A percentile compares a stretch with the other conserved stretches of the same genome.
These are phyloP conservation scores for Diaporthe sp. DNA, from an alignment of 2,329 filamentous ascomycete genomes.

Conservation along the genomic window DNA sequence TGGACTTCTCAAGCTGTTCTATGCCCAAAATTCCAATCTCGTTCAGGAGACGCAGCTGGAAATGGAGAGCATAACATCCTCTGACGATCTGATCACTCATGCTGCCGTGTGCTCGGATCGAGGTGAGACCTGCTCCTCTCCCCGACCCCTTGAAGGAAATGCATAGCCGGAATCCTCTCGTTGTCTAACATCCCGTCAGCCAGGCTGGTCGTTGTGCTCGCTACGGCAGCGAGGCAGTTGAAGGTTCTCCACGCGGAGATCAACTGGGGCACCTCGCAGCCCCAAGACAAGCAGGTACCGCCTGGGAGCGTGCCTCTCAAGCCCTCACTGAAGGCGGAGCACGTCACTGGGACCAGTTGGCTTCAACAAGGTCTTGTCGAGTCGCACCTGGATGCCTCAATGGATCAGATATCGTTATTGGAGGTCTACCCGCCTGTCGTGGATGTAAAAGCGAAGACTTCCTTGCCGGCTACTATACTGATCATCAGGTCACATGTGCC, in stretches of 20 bases:
- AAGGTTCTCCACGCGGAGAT: constrained; percentile 79
- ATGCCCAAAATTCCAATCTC: constrained; percentile 77
- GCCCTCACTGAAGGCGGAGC: constrained; percentile 64
- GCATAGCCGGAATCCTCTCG: not conserved
- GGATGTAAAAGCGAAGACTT: constrained; percentile 67
- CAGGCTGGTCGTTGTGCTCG: constrained; percentile 72
- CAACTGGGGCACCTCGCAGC: constrained; percentile 74
- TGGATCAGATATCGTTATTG: constrained; percentile 77
- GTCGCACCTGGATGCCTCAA: constrained; percentile 57
- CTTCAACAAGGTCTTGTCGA: constrained; percentile 58
- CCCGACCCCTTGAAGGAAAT: not conserved
- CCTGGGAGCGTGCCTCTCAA: constrained; percentile 59
- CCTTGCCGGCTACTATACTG: constrained; percentile 71
- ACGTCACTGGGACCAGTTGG: constrained; percentile 69
- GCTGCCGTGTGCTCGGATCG: constrained; percentile 80
- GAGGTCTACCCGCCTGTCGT: constrained; percentile 76
- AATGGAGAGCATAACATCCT: constrained; percentile 76
- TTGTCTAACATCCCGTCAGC: constrained; percentile 48
- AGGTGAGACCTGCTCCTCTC: constrained; percentile 59
- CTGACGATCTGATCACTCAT: constrained; percentile 83
- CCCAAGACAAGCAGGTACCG: constrained; percentile 63
- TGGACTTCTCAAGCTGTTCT: constrained; percentile 80
- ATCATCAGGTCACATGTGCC: constrained; percentile 76
- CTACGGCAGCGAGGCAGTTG: constrained; percentile 77
- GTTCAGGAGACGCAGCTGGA: constrained; percentile 80